Evolutionary conservation across 805 yeast species (phyloP), one percentile per base, ranked within the genome.

Genomic region (Candida insectorum): DNA sequence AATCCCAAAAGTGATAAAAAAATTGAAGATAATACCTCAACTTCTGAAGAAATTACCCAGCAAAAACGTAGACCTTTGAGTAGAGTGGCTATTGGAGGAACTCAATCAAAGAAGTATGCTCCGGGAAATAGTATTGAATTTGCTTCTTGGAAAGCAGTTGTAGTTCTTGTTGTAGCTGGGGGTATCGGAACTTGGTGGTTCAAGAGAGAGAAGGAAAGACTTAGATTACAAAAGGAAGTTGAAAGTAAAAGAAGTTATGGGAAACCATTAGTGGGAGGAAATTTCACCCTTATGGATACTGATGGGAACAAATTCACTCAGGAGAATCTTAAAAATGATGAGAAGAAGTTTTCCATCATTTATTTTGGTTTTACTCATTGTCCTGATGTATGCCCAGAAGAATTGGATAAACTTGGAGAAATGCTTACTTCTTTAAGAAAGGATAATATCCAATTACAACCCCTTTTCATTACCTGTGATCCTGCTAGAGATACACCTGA

Each of bases 361-460:
- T 93, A 93, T 58, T 93, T 93, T 62, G 98, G 98, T 0, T 93
- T 93, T 66, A 85, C 96, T 4, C 89, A 89, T 62, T 93, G 98
- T 63, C 98, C 98, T 5, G 98, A 93, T 61, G 89, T 93, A 34
- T 93, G 98, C 60, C 98, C 98, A 8, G 98, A 93, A 58, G 98
- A 93, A 58, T 73, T 93, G 39, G 98, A 93, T 57, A 86, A 91
- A 54, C 71, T 93, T 54, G 91, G 96, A 4, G 71, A 78, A 19
- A 79, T 83, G 65, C 66, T 75, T 51, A 76, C 73, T 44, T 72
- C 69, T 23, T 69, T 91, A 52, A 50, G 60, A 15, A 69, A 77
- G 34, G 51, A 57, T 32, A 69, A 72, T 7, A 74, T 82, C 39
- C 65, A 75, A 28, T 52, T 91, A 33, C 95, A 84, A 59, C 95